Conservation (phyloP, 2,329 filamentous ascomycete genomes). For the Allantophomopsis lycopodina region DNA sequence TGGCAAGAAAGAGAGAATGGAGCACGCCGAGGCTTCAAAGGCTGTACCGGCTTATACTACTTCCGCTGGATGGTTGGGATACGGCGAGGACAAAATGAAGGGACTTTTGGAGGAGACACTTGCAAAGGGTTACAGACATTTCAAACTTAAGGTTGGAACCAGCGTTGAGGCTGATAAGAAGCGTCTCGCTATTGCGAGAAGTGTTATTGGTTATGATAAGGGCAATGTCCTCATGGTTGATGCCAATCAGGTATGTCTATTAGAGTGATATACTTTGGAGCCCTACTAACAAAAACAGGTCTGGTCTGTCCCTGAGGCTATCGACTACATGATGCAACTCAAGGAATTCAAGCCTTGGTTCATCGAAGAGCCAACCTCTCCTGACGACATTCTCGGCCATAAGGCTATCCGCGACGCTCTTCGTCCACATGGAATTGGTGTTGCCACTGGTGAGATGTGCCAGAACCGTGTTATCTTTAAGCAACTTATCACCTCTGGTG, state of each 20-base stretch:
- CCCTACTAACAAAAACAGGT: conserved; percentile 24
- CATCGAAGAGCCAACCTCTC: conserved; percentile 83
- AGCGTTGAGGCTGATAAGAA: conserved; percentile 55
- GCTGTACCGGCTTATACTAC: conserved; percentile 86
- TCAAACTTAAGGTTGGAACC: conserved; percentile 78
- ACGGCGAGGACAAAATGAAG: conserved; percentile 75
- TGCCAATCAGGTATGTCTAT: conserved; percentile 55
- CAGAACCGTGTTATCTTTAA: conserved; percentile 90
- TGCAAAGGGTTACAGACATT: conserved; percentile 62
- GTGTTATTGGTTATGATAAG: conserved; percentile 66
- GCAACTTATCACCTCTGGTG: conserved; percentile 65
- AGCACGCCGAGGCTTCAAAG: conserved; percentile 54
- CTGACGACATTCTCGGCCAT: conserved; percentile 79
- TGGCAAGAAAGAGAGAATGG: conserved; percentile 55
- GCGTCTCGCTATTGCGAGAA: conserved; percentile 57
- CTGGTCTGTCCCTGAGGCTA: conserved; percentile 79
- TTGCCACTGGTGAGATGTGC: conserved; percentile 87
- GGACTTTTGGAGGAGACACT: conserved; percentile 58
- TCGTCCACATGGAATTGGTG: conserved; percentile 57
- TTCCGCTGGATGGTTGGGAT: conserved; percentile 76
- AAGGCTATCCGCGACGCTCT: conserved; percentile 70
- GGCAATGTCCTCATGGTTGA: conserved; percentile 84
- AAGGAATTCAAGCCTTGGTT: conserved; percentile 78
- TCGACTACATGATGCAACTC: conserved; percentile 70
- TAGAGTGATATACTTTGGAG: neutral